Conservation (phyloP, 768 basidiomycete species). For the Mycena venus region DNA sequence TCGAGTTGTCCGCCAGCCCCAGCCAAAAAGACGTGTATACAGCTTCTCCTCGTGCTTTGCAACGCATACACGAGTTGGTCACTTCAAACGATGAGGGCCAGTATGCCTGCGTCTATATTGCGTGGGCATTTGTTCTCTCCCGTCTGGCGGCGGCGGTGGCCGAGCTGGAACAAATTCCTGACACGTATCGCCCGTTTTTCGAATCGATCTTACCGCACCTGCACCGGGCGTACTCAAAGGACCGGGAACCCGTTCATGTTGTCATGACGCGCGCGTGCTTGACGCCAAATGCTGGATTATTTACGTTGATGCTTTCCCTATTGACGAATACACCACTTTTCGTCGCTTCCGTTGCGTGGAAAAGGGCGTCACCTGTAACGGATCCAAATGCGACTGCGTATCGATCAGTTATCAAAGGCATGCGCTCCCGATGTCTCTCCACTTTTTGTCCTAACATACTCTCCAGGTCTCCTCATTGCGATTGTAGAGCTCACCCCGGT, state of each 20-base stretch:
- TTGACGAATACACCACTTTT: slow-evolving; percentile 82
- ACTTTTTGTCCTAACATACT: background rate
- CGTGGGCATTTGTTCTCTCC: slow-evolving; percentile 89
- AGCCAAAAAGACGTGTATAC: slow-evolving; percentile 66
- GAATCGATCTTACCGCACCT: slow-evolving; percentile 60
- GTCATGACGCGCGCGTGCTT: slow-evolving; percentile 73
- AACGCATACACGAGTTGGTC: slow-evolving; percentile 77
- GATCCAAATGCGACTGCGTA: slow-evolving; percentile 85
- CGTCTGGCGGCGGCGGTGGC: slow-evolving; percentile 63
- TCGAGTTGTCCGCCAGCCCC: slow-evolving; percentile 68
- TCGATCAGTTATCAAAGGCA: slow-evolving; percentile 89
- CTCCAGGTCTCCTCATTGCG: slow-evolving; percentile 81
- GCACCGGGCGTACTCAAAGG: slow-evolving; percentile 64
- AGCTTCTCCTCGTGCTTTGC: slow-evolving; percentile 72
- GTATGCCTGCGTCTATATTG: slow-evolving; percentile 78
- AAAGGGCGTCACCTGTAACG: slow-evolving; percentile 73
- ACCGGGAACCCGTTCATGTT: slow-evolving; percentile 66
- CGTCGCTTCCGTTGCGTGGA: slow-evolving; percentile 80
- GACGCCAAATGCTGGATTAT: slow-evolving; percentile 70
- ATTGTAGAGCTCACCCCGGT: slow-evolving; percentile 81
- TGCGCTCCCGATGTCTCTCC: slow-evolving; percentile 24
- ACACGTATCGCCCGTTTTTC: slow-evolving; percentile 68
- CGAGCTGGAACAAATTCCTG: slow-evolving; percentile 65
- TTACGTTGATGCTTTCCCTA: slow-evolving; percentile 67
- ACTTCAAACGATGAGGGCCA: slow-evolving; percentile 71